Conservation (phyloP, 345 rosid species). For the Lagerstroemia speciosa region DNA sequence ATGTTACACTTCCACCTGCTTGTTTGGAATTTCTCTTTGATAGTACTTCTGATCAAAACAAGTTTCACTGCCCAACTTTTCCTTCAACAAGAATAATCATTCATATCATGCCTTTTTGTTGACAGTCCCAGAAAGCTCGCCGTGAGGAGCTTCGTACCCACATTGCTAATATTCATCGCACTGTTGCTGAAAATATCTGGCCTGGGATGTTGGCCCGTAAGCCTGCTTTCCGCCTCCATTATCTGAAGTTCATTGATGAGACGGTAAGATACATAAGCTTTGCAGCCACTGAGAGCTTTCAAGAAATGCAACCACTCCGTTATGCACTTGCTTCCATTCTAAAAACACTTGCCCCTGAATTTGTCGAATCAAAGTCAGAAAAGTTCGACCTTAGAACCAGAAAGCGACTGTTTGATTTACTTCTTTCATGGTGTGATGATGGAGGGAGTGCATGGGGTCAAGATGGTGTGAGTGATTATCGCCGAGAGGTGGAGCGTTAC, state of each 20-base stretch:
- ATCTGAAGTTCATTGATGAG: slow-evolving; percentile 88
- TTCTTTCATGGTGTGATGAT: slow-evolving; percentile 90
- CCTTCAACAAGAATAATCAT: not conserved
- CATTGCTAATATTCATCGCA: slow-evolving; percentile 81
- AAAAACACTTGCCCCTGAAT: slow-evolving; percentile 88
- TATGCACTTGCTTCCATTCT: slow-evolving; percentile 87
- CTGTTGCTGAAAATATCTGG: slow-evolving; percentile 94
- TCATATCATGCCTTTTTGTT: not conserved
- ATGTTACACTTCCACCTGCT: too few relatives aligned
- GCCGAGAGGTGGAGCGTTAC: slow-evolving; percentile 97
- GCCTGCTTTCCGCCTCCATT: slow-evolving; percentile 80
- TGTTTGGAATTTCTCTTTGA: not conserved
- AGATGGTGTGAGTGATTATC: slow-evolving; percentile 75
- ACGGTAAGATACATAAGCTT: slow-evolving; percentile 50
- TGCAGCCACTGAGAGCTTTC: slow-evolving; percentile 70
- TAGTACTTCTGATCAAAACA: not conserved
- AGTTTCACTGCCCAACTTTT: not conserved
- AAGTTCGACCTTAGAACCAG: slow-evolving; percentile 82
- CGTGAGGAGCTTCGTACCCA: slow-evolving; percentile 90
- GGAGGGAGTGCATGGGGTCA: slow-evolving; percentile 76
- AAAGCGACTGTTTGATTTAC: slow-evolving; percentile 82
- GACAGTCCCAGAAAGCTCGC: slow-evolving; percentile 82
- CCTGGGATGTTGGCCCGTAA: slow-evolving; percentile 86
- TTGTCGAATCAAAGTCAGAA: slow-evolving; percentile 88
- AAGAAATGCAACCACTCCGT: slow-evolving; percentile 86